Conservation (phyloP, 106 monocot species). For the Alisma plantagoaquatica region DNA sequence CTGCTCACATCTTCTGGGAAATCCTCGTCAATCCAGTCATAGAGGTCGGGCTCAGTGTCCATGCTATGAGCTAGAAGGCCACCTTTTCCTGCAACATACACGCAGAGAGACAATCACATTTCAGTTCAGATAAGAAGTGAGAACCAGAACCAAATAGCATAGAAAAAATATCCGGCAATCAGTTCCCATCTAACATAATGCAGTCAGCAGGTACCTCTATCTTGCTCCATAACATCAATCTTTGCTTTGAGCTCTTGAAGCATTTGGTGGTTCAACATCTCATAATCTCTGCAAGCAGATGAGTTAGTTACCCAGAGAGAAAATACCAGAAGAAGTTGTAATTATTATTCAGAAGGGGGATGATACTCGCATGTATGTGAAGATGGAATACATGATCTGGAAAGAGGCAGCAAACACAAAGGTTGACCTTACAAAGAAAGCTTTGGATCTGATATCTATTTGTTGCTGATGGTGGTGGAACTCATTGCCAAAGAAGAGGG, state of each 20-base stretch:
- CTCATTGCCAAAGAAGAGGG: slow-evolving; percentile 22
- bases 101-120: no score
- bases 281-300: slow-evolving; percentile 64
- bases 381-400: slow-evolving; percentile 65
- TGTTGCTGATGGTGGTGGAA: slow-evolving; percentile 34
- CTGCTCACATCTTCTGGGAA: slow-evolving; percentile 64
- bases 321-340: neutral
- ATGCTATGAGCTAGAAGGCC: slow-evolving; percentile 16
- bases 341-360: neutral
- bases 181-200: no score
- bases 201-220: no score
- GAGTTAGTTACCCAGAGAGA: no score
- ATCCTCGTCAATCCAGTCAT: slow-evolving; percentile 77
- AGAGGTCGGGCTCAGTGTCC: slow-evolving; percentile 41
- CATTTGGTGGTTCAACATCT: slow-evolving; percentile 51
- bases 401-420: slow-evolving; percentile 50
- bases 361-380: slow-evolving; percentile 59
- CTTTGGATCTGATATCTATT: slow-evolving; percentile 38
- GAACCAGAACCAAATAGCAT: neutral
- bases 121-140: neutral
- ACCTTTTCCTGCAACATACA: slow-evolving; percentile 12
- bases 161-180: no score
- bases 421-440: slow-evolving; percentile 35
- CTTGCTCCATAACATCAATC: slow-evolving; percentile 42
- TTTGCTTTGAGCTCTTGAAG: slow-evolving; percentile 59